Base-by-base conservation (phyloP, 257 asterid species). In the Anisodus tanguticus region DNA sequence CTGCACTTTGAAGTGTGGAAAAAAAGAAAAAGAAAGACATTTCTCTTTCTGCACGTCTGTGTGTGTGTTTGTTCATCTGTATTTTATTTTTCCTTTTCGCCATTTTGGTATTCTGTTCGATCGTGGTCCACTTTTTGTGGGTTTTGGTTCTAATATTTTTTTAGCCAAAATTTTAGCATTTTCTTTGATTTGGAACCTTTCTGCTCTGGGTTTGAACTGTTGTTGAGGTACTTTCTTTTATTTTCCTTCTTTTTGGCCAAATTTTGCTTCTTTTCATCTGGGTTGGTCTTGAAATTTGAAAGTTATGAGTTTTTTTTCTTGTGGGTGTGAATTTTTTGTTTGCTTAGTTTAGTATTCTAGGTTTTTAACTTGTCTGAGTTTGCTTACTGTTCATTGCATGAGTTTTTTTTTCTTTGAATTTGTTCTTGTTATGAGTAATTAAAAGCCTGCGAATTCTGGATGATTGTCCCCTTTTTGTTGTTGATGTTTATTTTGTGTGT, bases 1-100 rank as follows among this genome's bases (percentile, higher is more conserved):
- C 9, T 74, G 37, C 2, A 68, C 2, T 13, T 59, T 68, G 51
- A 68, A 69, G 77, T 69, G 79, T 26, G 81, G 4, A 41, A 41
- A 41, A 63, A 47, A 45, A 22, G 3, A 45, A 12, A 31, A 45
- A 26, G 19, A 16, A 43, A 19, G 16, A n/a, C 63, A 54, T 39
- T 84, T 67, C 87, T 84, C 81, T 79, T 53, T 67, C 72, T 58
- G 9, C 87, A 80, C 87, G 87, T 80, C 82, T 85, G 63, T 55
- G 4, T 51, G 12, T 8, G 63, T 51, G 45, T 68, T 59, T 37
- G 5, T 39, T 66, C 16, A 10, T 39, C 64, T 66, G 3, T 3
- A 13, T 41, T 9, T 5, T n/a, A 39, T 67, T 63, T 9, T 54
- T 12, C 66, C 5, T n/a, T 58, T 43, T 35, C 41, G 5, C 19